Evolutionary conservation across 192 early-diverging fungal species (phyloP).

Genomic region (Linderina pennispora): DNA sequence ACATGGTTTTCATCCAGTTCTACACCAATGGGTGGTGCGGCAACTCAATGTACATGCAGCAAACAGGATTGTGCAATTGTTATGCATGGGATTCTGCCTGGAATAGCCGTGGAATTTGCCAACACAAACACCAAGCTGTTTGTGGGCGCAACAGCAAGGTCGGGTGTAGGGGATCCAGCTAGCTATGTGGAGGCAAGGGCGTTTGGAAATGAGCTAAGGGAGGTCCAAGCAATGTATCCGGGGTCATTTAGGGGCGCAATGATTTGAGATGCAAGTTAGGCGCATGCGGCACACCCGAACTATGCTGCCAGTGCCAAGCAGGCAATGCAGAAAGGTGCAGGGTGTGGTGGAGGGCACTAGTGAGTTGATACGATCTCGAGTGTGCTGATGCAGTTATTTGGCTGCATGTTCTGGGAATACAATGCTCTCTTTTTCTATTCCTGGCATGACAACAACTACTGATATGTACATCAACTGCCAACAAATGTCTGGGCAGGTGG

Average conservation of each 20-base stretch:
- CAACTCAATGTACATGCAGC: constrained; percentile 35
- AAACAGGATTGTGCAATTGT: constrained; percentile 42
- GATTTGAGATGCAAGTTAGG: constrained; percentile 57
- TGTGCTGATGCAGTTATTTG: too few relatives aligned
- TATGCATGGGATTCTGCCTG: constrained; percentile 52
- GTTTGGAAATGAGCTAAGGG: constrained; percentile 31
- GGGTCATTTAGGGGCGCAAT: constrained; percentile 62
- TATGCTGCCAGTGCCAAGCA: constrained; percentile 41
- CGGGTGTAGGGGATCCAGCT: constrained; percentile 46
- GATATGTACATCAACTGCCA: too few relatives aligned
- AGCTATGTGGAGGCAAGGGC: constrained; percentile 36
- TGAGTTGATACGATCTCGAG: too few relatives aligned
- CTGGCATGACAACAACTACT: too few relatives aligned
- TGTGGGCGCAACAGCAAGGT: constrained; percentile 52
- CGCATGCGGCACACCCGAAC: constrained; percentile 32
- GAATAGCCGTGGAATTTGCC: constrained; percentile 48
- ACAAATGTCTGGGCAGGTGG: too few relatives aligned
- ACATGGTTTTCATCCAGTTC: constrained; percentile 71
- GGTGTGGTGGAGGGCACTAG: too few relatives aligned
- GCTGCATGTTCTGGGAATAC: too few relatives aligned
- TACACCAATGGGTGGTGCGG: constrained; percentile 69
- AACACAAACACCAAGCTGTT: constrained; percentile 54
- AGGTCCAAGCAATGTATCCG: constrained; percentile 25
- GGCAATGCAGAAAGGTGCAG: too few relatives aligned
- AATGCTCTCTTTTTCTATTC: too few relatives aligned